Percentiles rank a stretch among this genome's conserved stretches.
phyloP scores from a whole-genome alignment of 1,284 basidiomycete genomes.

The Malassezia vespertilionis region DNA sequence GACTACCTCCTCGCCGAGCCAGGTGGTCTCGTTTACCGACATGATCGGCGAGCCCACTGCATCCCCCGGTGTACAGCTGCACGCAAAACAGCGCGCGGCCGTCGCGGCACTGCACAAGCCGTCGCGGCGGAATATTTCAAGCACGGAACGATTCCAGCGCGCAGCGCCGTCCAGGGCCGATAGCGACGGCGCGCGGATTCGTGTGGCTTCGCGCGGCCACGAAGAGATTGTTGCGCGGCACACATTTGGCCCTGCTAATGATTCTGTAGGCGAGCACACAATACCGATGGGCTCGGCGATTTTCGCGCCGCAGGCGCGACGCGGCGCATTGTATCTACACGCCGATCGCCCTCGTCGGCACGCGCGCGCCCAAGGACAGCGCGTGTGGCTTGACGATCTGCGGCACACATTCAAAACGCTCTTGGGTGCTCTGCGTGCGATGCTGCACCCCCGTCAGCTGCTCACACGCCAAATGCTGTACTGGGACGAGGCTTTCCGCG shows the following conservation, averaged over 20 bases:
- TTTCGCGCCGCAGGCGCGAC: slow-evolving; percentile 16
- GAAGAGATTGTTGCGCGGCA: no score
- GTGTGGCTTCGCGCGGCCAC: no score
- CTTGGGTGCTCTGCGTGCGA: not conserved
- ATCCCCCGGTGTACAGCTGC: not conserved
- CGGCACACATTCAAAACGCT: not conserved
- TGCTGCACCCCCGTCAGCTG: slow-evolving; percentile 20
- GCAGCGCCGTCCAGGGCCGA: no score
- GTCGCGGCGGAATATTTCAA: no score
- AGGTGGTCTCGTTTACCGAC: not conserved
- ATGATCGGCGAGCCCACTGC: not conserved
- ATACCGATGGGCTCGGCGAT: slow-evolving; percentile 12
- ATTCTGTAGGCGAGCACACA: slow-evolving; percentile 5
- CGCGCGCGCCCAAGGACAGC: not conserved
- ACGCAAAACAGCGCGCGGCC: not conserved
- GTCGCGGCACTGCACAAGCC: not conserved
- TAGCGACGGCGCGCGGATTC: no score
- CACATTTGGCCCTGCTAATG: no score
- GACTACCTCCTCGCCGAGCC: slow-evolving; percentile 7
- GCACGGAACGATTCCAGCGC: no score
- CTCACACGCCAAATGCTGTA: slow-evolving; percentile 15
- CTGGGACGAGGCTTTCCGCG: slow-evolving; percentile 38
- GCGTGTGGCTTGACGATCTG: not conserved
- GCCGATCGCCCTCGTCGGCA: not conserved
- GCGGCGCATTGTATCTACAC: slow-evolving; percentile 14